Conservation (phyloP, 2,329 filamentous ascomycete genomes). For the Drechslerella stenobrocha region DNA sequence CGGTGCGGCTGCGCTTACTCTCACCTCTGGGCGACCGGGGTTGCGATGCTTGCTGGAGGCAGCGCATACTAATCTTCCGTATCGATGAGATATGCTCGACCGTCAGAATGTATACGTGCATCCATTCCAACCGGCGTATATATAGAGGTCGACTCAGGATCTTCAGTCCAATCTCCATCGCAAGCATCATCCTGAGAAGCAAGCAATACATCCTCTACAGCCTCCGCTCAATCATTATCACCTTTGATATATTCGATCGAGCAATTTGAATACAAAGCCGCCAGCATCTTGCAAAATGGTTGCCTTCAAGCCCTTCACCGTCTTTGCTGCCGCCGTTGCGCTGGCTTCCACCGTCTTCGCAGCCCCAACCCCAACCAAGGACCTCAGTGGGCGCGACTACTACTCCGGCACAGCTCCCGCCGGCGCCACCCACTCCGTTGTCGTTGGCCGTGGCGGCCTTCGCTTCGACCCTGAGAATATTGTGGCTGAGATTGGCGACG, state of each 20-base stretch:
- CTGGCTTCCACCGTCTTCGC: slow-evolving; percentile 22
- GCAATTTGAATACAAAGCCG: too few relatives aligned
- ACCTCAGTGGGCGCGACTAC: slow-evolving; percentile 1
- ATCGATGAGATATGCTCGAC: not conserved
- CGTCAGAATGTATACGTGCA: not conserved
- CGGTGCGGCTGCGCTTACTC: not conserved
- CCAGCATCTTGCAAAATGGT: slow-evolving; percentile 26
- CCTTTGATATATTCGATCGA: too few relatives aligned
- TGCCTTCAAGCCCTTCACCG: slow-evolving; percentile 28
- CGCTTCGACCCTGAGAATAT: slow-evolving; percentile 61
- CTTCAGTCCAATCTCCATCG: slow-evolving; percentile 10
- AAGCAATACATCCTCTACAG: slow-evolving; percentile 9
- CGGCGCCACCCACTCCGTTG: slow-evolving; percentile 40
- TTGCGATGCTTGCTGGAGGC: too few relatives aligned
- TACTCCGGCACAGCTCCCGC: slow-evolving; percentile 16
- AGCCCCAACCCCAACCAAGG: slow-evolving; percentile 37
- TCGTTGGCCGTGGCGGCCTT: slow-evolving; percentile 53
- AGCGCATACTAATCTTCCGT: not conserved
- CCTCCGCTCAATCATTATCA: slow-evolving; percentile 5
- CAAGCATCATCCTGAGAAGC: slow-evolving; percentile 13
- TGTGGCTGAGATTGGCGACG: slow-evolving; percentile 59
- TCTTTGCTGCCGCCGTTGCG: slow-evolving; percentile 35
- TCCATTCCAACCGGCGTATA: slow-evolving; percentile 10
- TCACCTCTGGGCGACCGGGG: not conserved
- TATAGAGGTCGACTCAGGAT: slow-evolving; percentile 20